A percentile compares a stretch with the other conserved stretches of the same genome.
phyloP scores from a whole-genome alignment of 306 rosid genomes.

The Malus orientalis region DNA sequence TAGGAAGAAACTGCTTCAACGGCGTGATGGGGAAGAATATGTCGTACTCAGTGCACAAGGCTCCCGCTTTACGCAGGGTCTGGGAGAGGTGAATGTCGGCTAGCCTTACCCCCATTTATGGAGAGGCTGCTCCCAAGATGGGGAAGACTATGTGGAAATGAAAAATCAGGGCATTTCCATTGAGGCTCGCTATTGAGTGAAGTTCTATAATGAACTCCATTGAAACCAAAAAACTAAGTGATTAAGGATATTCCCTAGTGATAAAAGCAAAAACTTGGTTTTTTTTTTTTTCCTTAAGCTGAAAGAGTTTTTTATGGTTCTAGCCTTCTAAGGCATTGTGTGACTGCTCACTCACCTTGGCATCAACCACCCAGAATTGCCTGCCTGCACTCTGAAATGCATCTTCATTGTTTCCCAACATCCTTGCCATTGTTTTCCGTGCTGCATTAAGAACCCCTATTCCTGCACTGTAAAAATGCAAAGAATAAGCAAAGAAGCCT shows the following conservation, averaged over 20 bases:
- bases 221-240: background rate
- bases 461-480: constrained; percentile 80
- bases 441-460: constrained; percentile 89
- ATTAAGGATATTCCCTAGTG: background rate
- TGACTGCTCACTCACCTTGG: constrained; percentile 48
- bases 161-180: background rate
- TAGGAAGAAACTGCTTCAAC: background rate
- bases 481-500: constrained; percentile 19
- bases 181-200: background rate
- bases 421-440: constrained; percentile 98
- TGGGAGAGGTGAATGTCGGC: too few relatives aligned
- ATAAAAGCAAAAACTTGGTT: background rate
- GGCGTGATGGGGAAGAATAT: background rate
- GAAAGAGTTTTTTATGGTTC: background rate
- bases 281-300: background rate
- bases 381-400: constrained; percentile 85
- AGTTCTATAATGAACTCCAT: background rate
- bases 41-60: too few relatives aligned
- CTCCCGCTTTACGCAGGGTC: too few relatives aligned
- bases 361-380: constrained; percentile 99
- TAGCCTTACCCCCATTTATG: too few relatives aligned
- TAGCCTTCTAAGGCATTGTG: background rate
- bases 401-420: constrained; percentile 83
- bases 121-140: background rate
- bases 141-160: background rate